A percentile compares a stretch with the other conserved stretches of the same genome.
phyloP scores from a whole-genome alignment of 257 asterid genomes.

The Nicotiana tomentosiformis region DNA sequence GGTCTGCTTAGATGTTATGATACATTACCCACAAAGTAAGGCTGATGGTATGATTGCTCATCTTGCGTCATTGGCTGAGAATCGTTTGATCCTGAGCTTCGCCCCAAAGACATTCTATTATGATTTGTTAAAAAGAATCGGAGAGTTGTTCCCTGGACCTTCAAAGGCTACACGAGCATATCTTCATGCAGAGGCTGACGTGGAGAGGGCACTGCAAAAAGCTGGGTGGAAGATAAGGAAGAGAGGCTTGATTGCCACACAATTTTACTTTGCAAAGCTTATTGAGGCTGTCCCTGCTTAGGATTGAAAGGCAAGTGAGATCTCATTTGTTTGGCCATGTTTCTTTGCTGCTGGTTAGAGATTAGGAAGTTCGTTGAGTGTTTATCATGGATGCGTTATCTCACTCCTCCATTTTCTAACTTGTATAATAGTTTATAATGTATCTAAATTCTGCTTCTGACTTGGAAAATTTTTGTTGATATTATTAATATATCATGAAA shows the following conservation, averaged over 20 bases:
- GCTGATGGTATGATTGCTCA: slow-evolving; percentile 96
- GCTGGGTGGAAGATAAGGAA: slow-evolving; percentile 87
- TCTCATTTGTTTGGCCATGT: slow-evolving; percentile 14
- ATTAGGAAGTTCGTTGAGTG: slow-evolving; percentile 6
- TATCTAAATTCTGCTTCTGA: not conserved
- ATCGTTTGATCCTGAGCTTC: slow-evolving; percentile 77
- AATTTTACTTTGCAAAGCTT: slow-evolving; percentile 74
- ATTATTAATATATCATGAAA: not conserved
- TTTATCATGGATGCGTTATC: not conserved
- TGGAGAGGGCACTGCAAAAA: slow-evolving; percentile 70
- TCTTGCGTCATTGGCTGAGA: slow-evolving; percentile 84
- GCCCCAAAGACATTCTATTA: slow-evolving; percentile 90
- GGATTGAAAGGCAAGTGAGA: slow-evolving; percentile 38
- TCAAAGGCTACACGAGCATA: slow-evolving; percentile 95
- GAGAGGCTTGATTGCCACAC: slow-evolving; percentile 71
- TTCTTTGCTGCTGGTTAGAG: slow-evolving; percentile 8
- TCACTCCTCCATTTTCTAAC: not conserved
- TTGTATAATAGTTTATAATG: slow-evolving; percentile 11
- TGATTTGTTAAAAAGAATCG: slow-evolving; percentile 70
- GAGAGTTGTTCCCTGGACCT: slow-evolving; percentile 96
- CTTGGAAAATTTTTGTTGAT: not conserved
- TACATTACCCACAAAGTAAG: slow-evolving; percentile 90
- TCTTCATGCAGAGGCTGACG: slow-evolving; percentile 84
- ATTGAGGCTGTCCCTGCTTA: slow-evolving; percentile 90
- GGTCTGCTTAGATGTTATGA: slow-evolving; percentile 83